Conservation (phyloP, 345 rosid species). For the Orychophragmus violaceus region DNA sequence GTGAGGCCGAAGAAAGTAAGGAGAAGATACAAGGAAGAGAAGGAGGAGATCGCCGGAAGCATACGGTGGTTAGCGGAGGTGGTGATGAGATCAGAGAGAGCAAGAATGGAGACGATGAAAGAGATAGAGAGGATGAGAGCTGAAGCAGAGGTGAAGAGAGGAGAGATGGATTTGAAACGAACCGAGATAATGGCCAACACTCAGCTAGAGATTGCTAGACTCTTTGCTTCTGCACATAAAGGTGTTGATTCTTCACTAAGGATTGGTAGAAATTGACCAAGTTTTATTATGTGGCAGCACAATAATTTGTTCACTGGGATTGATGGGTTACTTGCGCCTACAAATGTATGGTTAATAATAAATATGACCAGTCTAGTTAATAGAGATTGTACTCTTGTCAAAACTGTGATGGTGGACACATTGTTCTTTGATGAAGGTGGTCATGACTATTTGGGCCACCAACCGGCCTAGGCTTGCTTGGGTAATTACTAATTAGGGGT, state of each 20-base stretch:
- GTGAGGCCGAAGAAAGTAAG: conserved; percentile 44
- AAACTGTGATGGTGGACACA: not conserved
- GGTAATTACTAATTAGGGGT: not conserved
- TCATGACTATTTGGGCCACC: not conserved
- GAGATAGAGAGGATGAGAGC: conserved; percentile 86
- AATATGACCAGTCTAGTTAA: not conserved
- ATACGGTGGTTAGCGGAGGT: conserved; percentile 80
- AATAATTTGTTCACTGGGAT: not conserved
- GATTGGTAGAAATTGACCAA: conserved; percentile 61
- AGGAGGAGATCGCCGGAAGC: conserved; percentile 65
- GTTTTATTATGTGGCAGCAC: not conserved
- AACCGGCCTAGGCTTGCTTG: not conserved
- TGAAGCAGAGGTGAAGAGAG: conserved; percentile 80
- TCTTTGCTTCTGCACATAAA: conserved; percentile 44
- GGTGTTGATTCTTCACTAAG: conserved; percentile 72
- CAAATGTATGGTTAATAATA: conserved; percentile 10
- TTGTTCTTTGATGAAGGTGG: not conserved
- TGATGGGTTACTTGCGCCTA: not conserved
- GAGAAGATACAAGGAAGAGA: conserved; percentile 40
- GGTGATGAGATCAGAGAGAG: conserved; percentile 74
- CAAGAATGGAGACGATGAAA: conserved; percentile 83
- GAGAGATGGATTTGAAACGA: conserved; percentile 84
- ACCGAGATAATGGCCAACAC: conserved; percentile 86
- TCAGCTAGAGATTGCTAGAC: conserved; percentile 84
- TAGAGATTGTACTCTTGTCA: not conserved